Percentiles rank a stretch among this genome's conserved stretches.
These are phyloP conservation scores for Ascochyta viciae-villosae DNA, from an alignment of 2,329 filamentous ascomycete genomes.

Conservation along the genomic window DNA sequence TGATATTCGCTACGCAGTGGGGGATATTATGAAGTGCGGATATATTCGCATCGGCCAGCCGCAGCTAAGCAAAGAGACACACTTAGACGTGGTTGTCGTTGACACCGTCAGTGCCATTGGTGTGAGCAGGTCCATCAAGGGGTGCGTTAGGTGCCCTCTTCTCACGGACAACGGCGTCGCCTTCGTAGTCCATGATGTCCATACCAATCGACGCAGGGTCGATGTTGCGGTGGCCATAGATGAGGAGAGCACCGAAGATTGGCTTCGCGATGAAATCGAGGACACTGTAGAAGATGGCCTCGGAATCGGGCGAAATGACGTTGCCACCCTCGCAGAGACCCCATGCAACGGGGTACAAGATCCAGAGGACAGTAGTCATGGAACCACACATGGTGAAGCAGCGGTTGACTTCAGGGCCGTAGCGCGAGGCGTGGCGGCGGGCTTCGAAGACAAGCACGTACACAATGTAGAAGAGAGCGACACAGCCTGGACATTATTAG, in stretches of 20 bases:
- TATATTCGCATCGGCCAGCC: background rate
- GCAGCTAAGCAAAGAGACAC: background rate
- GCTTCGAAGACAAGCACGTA: slow-evolving; percentile 66
- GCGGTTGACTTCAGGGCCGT: slow-evolving; percentile 62
- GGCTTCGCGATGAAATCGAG: slow-evolving; percentile 72
- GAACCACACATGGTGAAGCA: slow-evolving; percentile 65
- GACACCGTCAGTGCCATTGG: background rate
- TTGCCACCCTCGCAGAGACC: slow-evolving; percentile 70
- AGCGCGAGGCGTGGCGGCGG: slow-evolving; percentile 61
- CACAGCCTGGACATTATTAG: slow-evolving; percentile 37
- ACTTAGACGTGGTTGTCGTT: slow-evolving; percentile 5
- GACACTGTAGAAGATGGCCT: slow-evolving; percentile 73
- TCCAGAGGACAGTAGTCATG: slow-evolving; percentile 68
- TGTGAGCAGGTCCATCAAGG: slow-evolving; percentile 2
- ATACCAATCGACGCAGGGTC: slow-evolving; percentile 65
- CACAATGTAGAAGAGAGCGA: slow-evolving; percentile 64
- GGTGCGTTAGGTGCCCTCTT: slow-evolving; percentile 22
- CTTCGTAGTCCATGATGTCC: slow-evolving; percentile 56
- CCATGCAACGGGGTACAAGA: slow-evolving; percentile 68
- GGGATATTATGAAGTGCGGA: background rate
- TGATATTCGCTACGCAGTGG: too few relatives aligned
- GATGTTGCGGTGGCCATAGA: slow-evolving; percentile 70
- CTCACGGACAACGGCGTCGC: slow-evolving; percentile 38
- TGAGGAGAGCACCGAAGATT: slow-evolving; percentile 65
- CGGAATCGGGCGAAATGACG: slow-evolving; percentile 69